Conservation (phyloP, 2,329 filamentous ascomycete genomes). For the Hypomyces rosellus region DNA sequence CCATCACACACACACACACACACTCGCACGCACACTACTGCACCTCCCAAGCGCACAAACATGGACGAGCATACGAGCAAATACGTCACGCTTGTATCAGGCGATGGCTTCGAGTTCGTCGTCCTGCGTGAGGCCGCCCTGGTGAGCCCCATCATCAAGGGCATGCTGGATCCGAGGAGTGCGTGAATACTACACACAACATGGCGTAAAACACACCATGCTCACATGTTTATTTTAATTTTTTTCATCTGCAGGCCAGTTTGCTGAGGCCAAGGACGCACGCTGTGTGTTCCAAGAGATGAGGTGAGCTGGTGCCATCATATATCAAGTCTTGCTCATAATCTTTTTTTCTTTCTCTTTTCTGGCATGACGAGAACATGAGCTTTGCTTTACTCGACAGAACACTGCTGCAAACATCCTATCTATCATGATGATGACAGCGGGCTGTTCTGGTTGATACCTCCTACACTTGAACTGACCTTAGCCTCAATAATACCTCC, state of each 20-base stretch:
- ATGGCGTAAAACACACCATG: background rate
- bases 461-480: constrained; percentile 62
- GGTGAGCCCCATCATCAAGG: constrained; percentile 65
- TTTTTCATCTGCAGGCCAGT: constrained; percentile 45
- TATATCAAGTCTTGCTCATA: background rate
- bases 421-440: constrained; percentile 20
- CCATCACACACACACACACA: background rate
- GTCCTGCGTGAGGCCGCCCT: constrained; percentile 64
- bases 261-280: constrained; percentile 57
- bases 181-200: constrained; percentile 16
- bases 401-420: constrained; percentile 46
- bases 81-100: constrained; percentile 71
- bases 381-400: constrained; percentile 28
- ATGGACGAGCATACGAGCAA: constrained; percentile 40
- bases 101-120: constrained; percentile 71
- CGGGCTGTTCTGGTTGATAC: constrained; percentile 41
- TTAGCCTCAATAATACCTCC: background rate
- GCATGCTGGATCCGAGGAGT: constrained; percentile 68
- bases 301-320: constrained; percentile 47
- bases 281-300: constrained; percentile 66
- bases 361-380: constrained; percentile 29
- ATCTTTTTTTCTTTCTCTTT: too few species aligned
- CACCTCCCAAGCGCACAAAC: background rate
- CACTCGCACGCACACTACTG: background rate
- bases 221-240: constrained; percentile 12